Percentiles rank a stretch among this genome's conserved stretches.
Conservation (phyloP, 805 yeast species). For the Cyberlindnera japonica region DNA sequence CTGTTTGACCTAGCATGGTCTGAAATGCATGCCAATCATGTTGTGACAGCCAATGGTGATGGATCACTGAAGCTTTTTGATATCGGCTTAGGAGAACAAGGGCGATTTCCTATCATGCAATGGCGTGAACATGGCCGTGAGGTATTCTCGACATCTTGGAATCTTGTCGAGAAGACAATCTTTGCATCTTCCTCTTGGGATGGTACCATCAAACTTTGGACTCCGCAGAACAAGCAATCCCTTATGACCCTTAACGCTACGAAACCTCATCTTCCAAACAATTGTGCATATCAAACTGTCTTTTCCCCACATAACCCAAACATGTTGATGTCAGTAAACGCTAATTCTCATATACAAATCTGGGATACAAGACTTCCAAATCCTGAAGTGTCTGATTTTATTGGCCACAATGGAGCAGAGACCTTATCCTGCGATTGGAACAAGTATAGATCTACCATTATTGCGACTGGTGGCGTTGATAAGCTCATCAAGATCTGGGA, state of each 20-base stretch:
- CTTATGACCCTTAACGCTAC: slow-evolving; percentile 49
- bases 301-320: slow-evolving; percentile 85
- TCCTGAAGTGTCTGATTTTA: slow-evolving; percentile 53
- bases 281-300: slow-evolving; percentile 74
- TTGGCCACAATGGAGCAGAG: slow-evolving; percentile 81
- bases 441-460: slow-evolving; percentile 72
- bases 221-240: slow-evolving; percentile 55
- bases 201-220: slow-evolving; percentile 79
- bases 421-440: slow-evolving; percentile 84
- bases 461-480: slow-evolving; percentile 93
- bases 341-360: slow-evolving; percentile 66
- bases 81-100: slow-evolving; percentile 46
- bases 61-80: slow-evolving; percentile 85
- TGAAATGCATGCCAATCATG: slow-evolving; percentile 84
- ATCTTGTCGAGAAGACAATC: slow-evolving; percentile 57
- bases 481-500: slow-evolving; percentile 86
- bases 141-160: slow-evolving; percentile 74
- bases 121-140: slow-evolving; percentile 77
- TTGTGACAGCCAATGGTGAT: slow-evolving; percentile 82
- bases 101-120: slow-evolving; percentile 61
- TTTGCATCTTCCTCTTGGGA: slow-evolving; percentile 91
- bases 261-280: slow-evolving; percentile 31
- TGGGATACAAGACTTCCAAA: slow-evolving; percentile 78
- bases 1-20: slow-evolving; percentile 87
- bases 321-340: slow-evolving; percentile 64